These are phyloP conservation scores for Mycena alexandri DNA, from an alignment of 768 basidiomycete genomes.

Conservation along the genomic window DNA sequence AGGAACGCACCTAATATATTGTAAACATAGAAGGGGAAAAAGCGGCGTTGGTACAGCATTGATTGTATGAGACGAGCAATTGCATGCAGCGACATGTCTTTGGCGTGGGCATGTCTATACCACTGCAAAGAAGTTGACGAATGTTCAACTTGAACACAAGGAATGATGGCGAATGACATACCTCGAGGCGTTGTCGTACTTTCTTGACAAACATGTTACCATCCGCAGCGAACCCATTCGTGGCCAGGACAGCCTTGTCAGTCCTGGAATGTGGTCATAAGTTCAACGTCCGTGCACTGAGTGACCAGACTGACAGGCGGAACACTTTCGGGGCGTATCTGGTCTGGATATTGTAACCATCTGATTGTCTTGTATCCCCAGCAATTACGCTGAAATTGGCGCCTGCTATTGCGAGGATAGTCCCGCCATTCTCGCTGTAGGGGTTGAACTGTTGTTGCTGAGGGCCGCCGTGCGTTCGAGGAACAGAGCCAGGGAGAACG, in stretches of 20 bases:
- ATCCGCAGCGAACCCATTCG: constrained; percentile 97
- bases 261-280: constrained; percentile 64
- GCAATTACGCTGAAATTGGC: constrained; percentile 80
- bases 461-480: neutral
- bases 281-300: neutral
- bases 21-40: constrained; percentile 99
- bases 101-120: constrained; percentile 97
- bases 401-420: constrained; percentile 83
- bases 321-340: constrained; percentile 83
- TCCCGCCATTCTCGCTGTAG: constrained; percentile 79
- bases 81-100: constrained; percentile 94
- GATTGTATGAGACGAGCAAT: constrained; percentile 98
- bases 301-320: constrained; percentile 64
- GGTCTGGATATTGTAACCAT: constrained; percentile 83
- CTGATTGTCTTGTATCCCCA: constrained; percentile 81
- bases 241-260: constrained; percentile 92
- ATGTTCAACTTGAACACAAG: neutral
- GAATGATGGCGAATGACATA: constrained; percentile 50
- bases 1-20: too few relatives aligned
- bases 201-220: constrained; percentile 98
- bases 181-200: constrained; percentile 95
- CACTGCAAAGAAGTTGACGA: constrained; percentile 66
- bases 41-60: constrained; percentile 95
- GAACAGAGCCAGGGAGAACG: constrained; percentile 41
- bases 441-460: constrained; percentile 69